Conservation (phyloP, 2,329 filamentous ascomycete species). For the Raffaelea ambrosiae region DNA sequence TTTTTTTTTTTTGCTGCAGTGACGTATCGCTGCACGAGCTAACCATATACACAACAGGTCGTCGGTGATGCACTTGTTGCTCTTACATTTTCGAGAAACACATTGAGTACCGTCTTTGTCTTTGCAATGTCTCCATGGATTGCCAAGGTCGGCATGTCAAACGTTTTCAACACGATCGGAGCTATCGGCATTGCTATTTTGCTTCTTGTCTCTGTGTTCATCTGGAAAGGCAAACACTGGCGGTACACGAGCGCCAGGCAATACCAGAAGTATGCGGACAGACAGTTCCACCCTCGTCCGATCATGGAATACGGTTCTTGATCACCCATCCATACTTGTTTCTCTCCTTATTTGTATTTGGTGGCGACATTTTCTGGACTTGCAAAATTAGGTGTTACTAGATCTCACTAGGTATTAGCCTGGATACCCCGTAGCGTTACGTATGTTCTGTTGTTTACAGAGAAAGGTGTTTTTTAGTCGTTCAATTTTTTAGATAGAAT, state of each 20-base stretch:
- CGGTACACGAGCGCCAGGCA: constrained; percentile 1
- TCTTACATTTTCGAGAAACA: constrained; percentile 4
- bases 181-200: constrained; percentile 6
- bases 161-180: constrained; percentile 11
- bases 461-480: no score
- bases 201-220: constrained; percentile 8
- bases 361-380: no score
- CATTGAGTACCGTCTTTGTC: constrained; percentile 5
- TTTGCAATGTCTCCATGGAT: constrained; percentile 7
- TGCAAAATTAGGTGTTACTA: no score
- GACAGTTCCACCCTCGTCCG: constrained; percentile 9
- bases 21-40: not conserved
- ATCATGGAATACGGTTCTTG: constrained; percentile 7
- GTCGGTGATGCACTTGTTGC: constrained; percentile 7
- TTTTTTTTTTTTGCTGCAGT: not conserved
- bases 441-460: no score
- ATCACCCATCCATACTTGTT: no score
- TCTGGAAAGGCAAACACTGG: constrained; percentile 9
- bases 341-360: no score
- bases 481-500: no score
- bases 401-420: no score
- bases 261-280: constrained; percentile 2
- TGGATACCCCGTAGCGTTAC: no score
- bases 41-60: no score
- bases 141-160: constrained; percentile 5